Conservation (phyloP, 257 asterid species). For the Solanum pinnatisectum region DNA sequence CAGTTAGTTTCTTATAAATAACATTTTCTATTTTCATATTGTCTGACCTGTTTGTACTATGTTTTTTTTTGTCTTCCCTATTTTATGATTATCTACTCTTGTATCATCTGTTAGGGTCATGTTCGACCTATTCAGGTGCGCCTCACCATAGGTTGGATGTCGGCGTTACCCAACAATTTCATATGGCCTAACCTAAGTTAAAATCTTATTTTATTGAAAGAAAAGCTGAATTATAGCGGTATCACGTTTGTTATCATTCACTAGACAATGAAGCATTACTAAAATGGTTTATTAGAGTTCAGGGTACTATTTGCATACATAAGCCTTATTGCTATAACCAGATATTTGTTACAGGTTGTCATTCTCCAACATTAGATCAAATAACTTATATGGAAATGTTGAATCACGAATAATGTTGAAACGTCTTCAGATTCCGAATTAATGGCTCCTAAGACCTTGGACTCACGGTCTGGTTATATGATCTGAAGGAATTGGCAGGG, state of each 20-base stretch:
- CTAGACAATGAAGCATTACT: neutral
- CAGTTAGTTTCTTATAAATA: too few species aligned
- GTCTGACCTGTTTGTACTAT: neutral
- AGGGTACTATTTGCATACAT: neutral
- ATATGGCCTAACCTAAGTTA: too few species aligned
- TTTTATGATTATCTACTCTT: neutral
- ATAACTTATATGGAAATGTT: neutral
- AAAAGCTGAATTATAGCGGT: neutral
- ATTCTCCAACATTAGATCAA: neutral
- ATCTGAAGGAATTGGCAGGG: slow-evolving; percentile 26
- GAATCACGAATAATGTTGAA: neutral
- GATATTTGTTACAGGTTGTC: neutral
- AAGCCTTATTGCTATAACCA: neutral
- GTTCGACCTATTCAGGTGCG: too few species aligned
- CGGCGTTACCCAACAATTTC: too few species aligned
- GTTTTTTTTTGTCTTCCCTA: neutral
- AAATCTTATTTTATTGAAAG: too few species aligned
- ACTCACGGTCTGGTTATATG: slow-evolving; percentile 16
- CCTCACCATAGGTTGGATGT: too few species aligned
- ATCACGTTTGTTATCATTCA: neutral
- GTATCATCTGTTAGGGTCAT: too few species aligned
- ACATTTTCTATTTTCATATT: neutral
- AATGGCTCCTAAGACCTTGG: slow-evolving; percentile 12
- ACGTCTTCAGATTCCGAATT: neutral
- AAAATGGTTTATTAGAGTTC: neutral